Base-by-base conservation (phyloP, 306 rosid species). In the Acacia acuminata region DNA sequence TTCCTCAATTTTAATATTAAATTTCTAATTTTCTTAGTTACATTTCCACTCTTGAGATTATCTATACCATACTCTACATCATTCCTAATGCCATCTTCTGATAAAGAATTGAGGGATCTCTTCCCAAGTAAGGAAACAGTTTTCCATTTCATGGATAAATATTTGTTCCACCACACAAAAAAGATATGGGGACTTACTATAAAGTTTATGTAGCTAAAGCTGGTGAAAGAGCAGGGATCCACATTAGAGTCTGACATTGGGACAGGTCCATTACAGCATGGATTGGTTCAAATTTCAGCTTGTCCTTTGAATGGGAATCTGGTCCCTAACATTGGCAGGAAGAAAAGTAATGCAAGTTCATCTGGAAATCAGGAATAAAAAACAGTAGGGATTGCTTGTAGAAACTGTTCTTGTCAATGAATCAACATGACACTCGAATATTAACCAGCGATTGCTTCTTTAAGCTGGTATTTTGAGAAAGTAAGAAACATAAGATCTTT, bases 41-140 rank as follows among this genome's bases (percentile, higher is more conserved):
- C 13, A 44, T 9, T 10, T 44, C 48, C 48, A 44, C 48, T 44
- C 48, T 44, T 10, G 3, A 44, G 14, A 3, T 12, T 44, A 44
- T 10, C 14, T 9, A 42, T 7, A 8, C 10, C 48, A 10, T 44
- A 3, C 13, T 10, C 48, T 44, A 12, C 14, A 47, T 47, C 51
- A 20, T 89, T 84, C 82, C 77, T 86, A 82, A 82, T 89, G 36
- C 88, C 92, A 36, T 82, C 92, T 67, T 89, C 86, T 19, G 90
- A 86, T 78, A 85, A 80, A 78, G 88, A 89, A 84, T 64, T 86
- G 70, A 77, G n/a, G 61, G 81, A 79, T 43, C 87, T 84, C 82
- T 89, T 89, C 74, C 92, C 88, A 22, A 82, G 73, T 36, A 89
- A 86, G 77, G 90, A 86, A 50, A 84, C 82, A 2, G 85, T 87